Base-by-base conservation (phyloP, 2,329 filamentous ascomycete species). In the Penicillium rolfsii region DNA sequence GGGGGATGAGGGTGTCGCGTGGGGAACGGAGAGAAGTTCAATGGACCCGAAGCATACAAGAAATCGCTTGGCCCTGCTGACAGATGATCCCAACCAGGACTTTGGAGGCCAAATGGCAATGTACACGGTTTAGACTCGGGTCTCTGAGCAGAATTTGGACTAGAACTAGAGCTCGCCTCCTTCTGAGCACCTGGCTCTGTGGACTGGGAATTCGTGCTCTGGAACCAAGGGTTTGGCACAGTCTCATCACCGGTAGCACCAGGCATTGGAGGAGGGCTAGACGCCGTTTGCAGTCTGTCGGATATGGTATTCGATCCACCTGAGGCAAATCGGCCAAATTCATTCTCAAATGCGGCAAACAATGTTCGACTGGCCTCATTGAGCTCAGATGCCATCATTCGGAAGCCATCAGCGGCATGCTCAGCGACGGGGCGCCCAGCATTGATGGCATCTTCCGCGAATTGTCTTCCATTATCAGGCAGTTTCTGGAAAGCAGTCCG, bases 301-400 rank as follows among this genome's bases (percentile, higher is more conserved):
- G 62, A 45, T 30, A 52, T 35, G n/a, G 63, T 60, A 50, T 56
- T 52, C 24, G 59, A 48, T n/a, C 45, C 35, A n/a, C 46, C 58
- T 1, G 65, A 60, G 4, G 33, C 56, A 59, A 56, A 57, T 52
- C 67, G 69, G 24, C 70, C 67, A 54, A 77, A 71, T 50, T 77
- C 75, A 14, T 67, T 61, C 58, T 78, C 74, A 50, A 79, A 77
- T 0, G 74, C 69, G 6, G 74, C 63, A 56, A 77, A 76, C 19
- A 80, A 62, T 8, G 75, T 75, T 52, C 72, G 71, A 4, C 76
- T 73, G 53, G 77, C 72, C 48, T 79, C 68, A 49, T 77, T 76
- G 48, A 81, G 65, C 50, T 80, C 78, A n/a, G 70, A 67, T 4
- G 78, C 74, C 65, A 82, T 74, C 55, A 64, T 71, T 53, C 74